A percentile compares a stretch with the other conserved stretches of the same genome.
Evolutionary conservation across 306 rosid genomes (phyloP).

Genomic region (Cicer chorassanicum): DNA sequence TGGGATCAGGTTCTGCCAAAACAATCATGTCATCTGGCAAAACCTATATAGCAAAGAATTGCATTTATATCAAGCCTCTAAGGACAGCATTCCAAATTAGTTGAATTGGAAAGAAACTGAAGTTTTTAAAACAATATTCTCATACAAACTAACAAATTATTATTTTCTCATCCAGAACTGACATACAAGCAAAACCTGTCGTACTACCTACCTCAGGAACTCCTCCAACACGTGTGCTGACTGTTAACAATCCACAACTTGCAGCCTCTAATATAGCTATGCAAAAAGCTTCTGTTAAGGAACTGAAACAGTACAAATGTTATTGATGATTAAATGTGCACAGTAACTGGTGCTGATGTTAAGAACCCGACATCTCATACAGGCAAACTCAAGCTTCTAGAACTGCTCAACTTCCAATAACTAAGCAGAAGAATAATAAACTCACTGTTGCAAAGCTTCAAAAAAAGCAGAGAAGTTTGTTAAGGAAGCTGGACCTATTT

Average conservation of each 20-base stretch:
- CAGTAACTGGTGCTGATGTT: not conserved
- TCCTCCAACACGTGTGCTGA: conserved; percentile 94
- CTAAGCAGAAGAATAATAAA: conserved; percentile 24
- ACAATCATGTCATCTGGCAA: conserved; percentile 94
- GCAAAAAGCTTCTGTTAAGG: conserved; percentile 96
- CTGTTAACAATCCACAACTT: conserved; percentile 94
- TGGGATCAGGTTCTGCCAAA: conserved; percentile 86
- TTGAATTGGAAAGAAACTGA: conserved; percentile 13
- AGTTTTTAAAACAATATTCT: conserved; percentile 3
- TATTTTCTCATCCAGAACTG: conserved; percentile 23
- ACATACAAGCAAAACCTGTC: conserved; percentile 17
- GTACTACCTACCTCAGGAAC: conserved; percentile 80
- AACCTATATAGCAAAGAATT: conserved; percentile 65
- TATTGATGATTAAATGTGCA: conserved; percentile 18
- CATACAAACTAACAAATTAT: conserved; percentile 8
- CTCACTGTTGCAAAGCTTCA: not conserved
- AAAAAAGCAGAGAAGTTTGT: not conserved
- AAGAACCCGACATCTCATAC: conserved; percentile 15
- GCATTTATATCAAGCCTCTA: conserved; percentile 33
- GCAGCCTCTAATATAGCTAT: conserved; percentile 97
- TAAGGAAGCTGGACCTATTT: conserved; percentile 63
- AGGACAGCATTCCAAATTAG: conserved; percentile 17
- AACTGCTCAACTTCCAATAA: conserved; percentile 12
- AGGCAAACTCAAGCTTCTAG: conserved; percentile 19
- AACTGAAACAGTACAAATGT: conserved; percentile 57